A percentile compares a stretch with the other conserved stretches of the same genome.
Conservation (phyloP, 164 flowering plant genomes). For the Umbilicus rupestris region DNA sequence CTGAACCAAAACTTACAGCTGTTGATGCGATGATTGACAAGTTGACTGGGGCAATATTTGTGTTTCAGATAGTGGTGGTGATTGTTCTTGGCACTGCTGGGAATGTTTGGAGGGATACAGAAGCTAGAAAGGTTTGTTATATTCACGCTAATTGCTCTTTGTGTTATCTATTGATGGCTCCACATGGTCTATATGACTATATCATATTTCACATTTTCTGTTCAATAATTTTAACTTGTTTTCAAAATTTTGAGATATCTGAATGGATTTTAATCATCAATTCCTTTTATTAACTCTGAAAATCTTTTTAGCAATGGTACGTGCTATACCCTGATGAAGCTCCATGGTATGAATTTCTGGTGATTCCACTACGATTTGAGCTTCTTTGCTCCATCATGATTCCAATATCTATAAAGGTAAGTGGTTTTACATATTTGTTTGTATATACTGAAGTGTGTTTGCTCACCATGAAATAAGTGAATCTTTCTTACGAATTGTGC, state of each 20-base stretch:
- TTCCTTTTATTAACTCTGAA: not conserved
- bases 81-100: constrained; percentile 92
- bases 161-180: not conserved
- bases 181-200: not conserved
- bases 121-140: constrained; percentile 73
- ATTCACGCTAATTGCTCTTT: not conserved
- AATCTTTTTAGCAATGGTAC: constrained; percentile 77
- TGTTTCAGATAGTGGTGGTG: constrained; percentile 93
- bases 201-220: not conserved
- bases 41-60: constrained; percentile 94
- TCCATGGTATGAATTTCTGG: constrained; percentile 94
- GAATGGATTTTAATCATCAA: not conserved
- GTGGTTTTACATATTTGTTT: not conserved
- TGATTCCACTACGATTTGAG: constrained; percentile 97
- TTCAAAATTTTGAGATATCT: not conserved
- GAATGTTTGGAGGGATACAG: constrained; percentile 96
- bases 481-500: not conserved
- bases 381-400: constrained; percentile 99
- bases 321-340: constrained; percentile 78
- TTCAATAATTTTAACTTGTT: not conserved
- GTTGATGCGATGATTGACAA: constrained; percentile 97
- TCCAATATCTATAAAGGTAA: constrained; percentile 97
- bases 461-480: not conserved
- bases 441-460: not conserved
- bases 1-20: constrained; percentile 96